Base-by-base conservation (phyloP, 192 early-diverging fungal genomes). In the Radiomyces spectabilis region DNA sequence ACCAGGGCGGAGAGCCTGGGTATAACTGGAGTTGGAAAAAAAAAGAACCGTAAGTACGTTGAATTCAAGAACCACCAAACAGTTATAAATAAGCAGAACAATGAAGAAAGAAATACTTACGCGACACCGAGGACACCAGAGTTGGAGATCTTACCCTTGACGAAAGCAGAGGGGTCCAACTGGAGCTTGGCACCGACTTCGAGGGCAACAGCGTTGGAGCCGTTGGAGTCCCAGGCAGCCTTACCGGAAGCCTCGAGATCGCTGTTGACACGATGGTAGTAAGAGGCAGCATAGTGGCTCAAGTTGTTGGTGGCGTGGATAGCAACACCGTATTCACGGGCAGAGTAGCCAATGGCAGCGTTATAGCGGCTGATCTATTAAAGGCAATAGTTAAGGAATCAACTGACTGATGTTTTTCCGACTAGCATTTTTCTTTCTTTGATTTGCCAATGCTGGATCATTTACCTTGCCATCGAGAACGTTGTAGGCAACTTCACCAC, bases 181-280 rank as follows among this genome's bases (percentile, higher is more conserved):
- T 81, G 71, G 77, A 91, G 89, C 83, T 96, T 96, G 77, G 92
- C 85, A 63, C 91, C 95, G 55, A 96, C 83, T 78, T 98, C 95
- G 10, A 95, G 78, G 47, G 80, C 79, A 43, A 88, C 85, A 58
- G 81, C 73, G 64, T 91, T 87, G 55, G 74, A 65, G 44, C 69
- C 66, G 59, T 81, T 77, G 72, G 86, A 81, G 65, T 89, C 84
- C 85, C 92, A 99, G 59, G 85, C 77, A 51, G 95, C 93, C 66
- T 88, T 88, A 54, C 86, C 95, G 71, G 92, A 94, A 55, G 93
- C 94, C 77, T 99, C 94, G 63, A 98, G 83, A 46, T 86, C 81
- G 55, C 79, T 47, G 68, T 80, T 89, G 52, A 99, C 89, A 58
- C 89, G 89, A 81, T 99, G 97, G 87, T 87, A 96, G 89, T 95